Evolutionary conservation across 2,329 filamentous ascomycete species (phyloP).

Genomic region (Beauveria rudraprayagi): DNA sequence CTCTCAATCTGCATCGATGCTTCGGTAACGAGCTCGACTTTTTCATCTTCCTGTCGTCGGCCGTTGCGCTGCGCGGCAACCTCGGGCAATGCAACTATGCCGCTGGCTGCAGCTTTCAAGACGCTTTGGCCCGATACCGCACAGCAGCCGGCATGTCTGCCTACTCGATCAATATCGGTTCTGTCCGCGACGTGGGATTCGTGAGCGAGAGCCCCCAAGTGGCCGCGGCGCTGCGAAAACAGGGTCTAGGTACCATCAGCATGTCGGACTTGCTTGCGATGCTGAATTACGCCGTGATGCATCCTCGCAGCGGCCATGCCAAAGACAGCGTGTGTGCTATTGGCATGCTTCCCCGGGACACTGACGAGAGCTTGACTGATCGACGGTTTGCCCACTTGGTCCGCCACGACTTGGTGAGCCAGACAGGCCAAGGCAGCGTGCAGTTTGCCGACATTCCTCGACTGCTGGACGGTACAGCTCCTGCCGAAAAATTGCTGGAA

Average conservation of each 20-base stretch:
- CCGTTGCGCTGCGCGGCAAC: constrained; percentile 23
- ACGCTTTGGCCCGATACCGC: constrained; percentile 28
- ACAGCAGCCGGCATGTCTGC: constrained; percentile 12
- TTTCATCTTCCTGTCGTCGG: constrained; percentile 26
- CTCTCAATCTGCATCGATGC: constrained; percentile 24
- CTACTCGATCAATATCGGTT: constrained; percentile 26
- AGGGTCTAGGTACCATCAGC: constrained; percentile 18
- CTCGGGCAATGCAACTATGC: constrained; percentile 30
- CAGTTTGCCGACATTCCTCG: neutral
- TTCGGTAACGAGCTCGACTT: constrained; percentile 21
- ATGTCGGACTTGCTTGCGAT: neutral
- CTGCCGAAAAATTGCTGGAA: constrained; percentile 16
- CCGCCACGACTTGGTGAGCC: constrained; percentile 9
- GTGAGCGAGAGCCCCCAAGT: constrained; percentile 14
- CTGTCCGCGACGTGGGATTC: constrained; percentile 29
- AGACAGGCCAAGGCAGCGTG: constrained; percentile 14
- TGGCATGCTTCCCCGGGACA: constrained; percentile 16
- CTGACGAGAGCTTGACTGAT: neutral
- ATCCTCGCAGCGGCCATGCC: constrained; percentile 9
- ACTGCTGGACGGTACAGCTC: constrained; percentile 12
- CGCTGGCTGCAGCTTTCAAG: constrained; percentile 31
- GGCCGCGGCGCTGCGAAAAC: constrained; percentile 14
- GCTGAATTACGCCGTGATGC: neutral
- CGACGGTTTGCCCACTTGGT: constrained; percentile 11
- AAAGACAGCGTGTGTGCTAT: constrained; percentile 17